Base-by-base conservation (phyloP, 345 rosid genomes). In the Corymbia maculata region DNA sequence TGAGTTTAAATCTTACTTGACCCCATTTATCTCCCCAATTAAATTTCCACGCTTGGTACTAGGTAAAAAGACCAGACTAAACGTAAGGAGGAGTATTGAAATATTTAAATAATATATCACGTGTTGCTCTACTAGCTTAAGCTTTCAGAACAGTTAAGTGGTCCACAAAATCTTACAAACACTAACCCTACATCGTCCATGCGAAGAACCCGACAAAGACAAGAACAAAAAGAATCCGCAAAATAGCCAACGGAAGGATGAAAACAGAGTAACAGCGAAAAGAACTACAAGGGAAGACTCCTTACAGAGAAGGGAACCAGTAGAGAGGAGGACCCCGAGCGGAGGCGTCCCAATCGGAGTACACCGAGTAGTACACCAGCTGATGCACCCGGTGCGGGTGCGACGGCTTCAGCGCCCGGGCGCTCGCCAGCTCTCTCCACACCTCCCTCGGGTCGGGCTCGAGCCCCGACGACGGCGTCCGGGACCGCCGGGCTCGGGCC, bases 271-370 rank as follows among this genome's bases (percentile, higher is more conserved):
- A 28, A 45, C 49, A 44, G 52, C 22, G 14, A 4, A 68, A 14
- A 19, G 28, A 84, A 64, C 86, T 44, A 51, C 66, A n/a, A 28
- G 70, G 44, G 51, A 82, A 86, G 28, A 64, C 80, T 80, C 79
- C 22, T 90, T 93, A 97, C 99, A 85, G 88, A 87, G 96, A 93
- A 92, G 99, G 99, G 91, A 97, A 96, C 95, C 97, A 95, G 87
- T 94, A 97, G 90, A 90, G 97, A 90, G 99, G 96, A 87, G 95
- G 99, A 15, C 99, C 99, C 47, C 90, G 88, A 86, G 53, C 9
- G 85, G 96, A 93, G 53, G 91, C 86, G 88, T 97, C 98, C 99
- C 99, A 96, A 22, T 90, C 79, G 7, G 92, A 90, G 89, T 96
- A 97, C 28, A 93, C 94, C 88, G 95, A 91, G 92, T 96, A 92